Evolutionary conservation across 2,329 filamentous ascomycete genomes (phyloP).

Genomic region (Ceratocystis harringtonii): DNA sequence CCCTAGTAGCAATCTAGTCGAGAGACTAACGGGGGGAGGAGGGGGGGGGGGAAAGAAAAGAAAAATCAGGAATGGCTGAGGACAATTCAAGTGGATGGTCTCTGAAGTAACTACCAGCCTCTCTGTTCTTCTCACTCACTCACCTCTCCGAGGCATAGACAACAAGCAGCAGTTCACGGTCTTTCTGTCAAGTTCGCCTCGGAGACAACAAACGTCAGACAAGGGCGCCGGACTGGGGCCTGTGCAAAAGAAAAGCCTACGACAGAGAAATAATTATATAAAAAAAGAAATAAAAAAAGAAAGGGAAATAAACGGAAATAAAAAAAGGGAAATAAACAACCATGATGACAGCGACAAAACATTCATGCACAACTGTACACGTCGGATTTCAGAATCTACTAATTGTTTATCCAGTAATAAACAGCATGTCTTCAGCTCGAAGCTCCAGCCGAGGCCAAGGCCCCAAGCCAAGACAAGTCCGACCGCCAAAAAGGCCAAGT

Average conservation of each 20-base stretch:
- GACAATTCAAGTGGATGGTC: too few species aligned
- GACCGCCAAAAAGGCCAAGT: neutral
- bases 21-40: neutral
- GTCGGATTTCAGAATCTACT: neutral
- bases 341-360: neutral
- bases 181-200: conserved; percentile 5
- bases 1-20: neutral
- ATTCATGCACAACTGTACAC: neutral
- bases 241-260: neutral
- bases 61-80: neutral
- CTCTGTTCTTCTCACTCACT: neutral
- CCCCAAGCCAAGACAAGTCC: neutral
- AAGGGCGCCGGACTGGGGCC: neutral
- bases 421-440: neutral
- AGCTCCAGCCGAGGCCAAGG: neutral
- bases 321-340: neutral
- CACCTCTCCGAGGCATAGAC: neutral
- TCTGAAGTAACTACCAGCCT: neutral
- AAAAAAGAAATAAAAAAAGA: neutral
- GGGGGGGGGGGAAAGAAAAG: neutral
- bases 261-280: neutral
- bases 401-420: neutral
- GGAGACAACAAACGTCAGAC: conserved; percentile 1
- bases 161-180: conserved; percentile 1
- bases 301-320: too few species aligned